A percentile compares a stretch with the other conserved stretches of the same genome.
These are phyloP conservation scores for Neurospora sp. DNA, from an alignment of 495 filamentous ascomycete species.

Conservation along the genomic window DNA sequence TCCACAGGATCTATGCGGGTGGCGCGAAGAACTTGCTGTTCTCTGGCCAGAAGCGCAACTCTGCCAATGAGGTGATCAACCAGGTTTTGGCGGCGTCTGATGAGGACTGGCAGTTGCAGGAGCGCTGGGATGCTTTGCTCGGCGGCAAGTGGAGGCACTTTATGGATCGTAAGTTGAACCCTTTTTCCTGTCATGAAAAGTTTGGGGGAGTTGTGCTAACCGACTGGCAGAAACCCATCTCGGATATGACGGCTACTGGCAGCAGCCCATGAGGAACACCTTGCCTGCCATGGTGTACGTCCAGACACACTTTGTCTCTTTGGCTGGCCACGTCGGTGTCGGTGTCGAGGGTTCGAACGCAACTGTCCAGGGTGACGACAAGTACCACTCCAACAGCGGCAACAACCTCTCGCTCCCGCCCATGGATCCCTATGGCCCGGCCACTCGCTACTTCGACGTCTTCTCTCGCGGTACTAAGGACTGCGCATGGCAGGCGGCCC, in stretches of 20 bases:
- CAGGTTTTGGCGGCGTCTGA: constrained; percentile 49
- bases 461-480: constrained; percentile 50
- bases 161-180: constrained; percentile 43
- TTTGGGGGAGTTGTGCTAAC: background rate
- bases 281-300: constrained; percentile 51
- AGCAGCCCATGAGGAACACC: constrained; percentile 62
- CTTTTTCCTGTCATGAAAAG: too few species aligned
- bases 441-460: constrained; percentile 55
- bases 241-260: constrained; percentile 48
- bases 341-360: constrained; percentile 56
- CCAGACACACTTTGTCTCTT: constrained; percentile 42
- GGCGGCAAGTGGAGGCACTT: constrained; percentile 68
- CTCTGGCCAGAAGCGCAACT: constrained; percentile 53
- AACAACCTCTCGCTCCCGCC: constrained; percentile 46
- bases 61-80: constrained; percentile 52
- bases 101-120: constrained; percentile 51
- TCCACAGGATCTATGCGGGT: constrained; percentile 52
- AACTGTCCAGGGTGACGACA: constrained; percentile 56
- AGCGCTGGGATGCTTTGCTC: constrained; percentile 51
- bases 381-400: constrained; percentile 48
- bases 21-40: constrained; percentile 54
- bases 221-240: constrained; percentile 38
- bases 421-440: constrained; percentile 53
- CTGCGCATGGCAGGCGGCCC: constrained; percentile 47
- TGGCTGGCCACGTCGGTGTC: constrained; percentile 56